A percentile compares a stretch with the other conserved stretches of the same genome.
phyloP scores from a whole-genome alignment of 1,284 basidiomycete species.

The Cystobasidium slooffiae region DNA sequence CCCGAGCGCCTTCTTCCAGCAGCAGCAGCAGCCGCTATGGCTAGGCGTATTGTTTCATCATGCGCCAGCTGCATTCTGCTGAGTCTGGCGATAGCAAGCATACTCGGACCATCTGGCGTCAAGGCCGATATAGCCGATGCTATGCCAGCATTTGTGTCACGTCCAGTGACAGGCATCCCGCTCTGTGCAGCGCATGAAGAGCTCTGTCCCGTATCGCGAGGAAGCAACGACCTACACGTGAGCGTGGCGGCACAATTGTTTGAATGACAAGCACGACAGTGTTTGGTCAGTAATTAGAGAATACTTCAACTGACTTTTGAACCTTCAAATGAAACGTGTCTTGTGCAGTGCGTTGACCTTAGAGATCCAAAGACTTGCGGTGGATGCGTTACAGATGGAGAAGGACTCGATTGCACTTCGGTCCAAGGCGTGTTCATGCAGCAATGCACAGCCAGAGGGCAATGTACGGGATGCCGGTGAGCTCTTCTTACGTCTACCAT shows the following conservation, averaged over 20 bases:
- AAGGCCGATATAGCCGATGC: slow-evolving; percentile 23
- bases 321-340: neutral
- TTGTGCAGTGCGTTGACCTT: slow-evolving; percentile 35
- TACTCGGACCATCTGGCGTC: neutral
- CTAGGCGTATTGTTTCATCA: neutral
- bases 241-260: neutral
- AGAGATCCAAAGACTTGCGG: slow-evolving; percentile 36
- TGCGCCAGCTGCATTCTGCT: slow-evolving; percentile 20
- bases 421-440: slow-evolving; percentile 37
- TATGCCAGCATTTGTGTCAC: slow-evolving; percentile 27
- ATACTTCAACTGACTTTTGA: neutral
- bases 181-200: slow-evolving; percentile 27
- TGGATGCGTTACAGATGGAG: slow-evolving; percentile 35
- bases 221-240: slow-evolving; percentile 39
- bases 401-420: slow-evolving; percentile 38
- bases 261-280: too few species aligned
- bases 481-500: neutral
- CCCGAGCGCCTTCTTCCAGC: too few species aligned
- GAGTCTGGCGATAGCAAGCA: slow-evolving; percentile 4
- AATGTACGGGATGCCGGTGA: slow-evolving; percentile 43
- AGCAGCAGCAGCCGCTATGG: neutral
- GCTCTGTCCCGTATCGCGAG: slow-evolving; percentile 36
- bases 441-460: slow-evolving; percentile 33
- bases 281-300: too few species aligned
- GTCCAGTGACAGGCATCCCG: slow-evolving; percentile 10